Evolutionary conservation across 2,329 filamentous ascomycete genomes (phyloP), one percentile per base, ranked within the genome.

Genomic region (Sporothrix curviconia): DNA sequence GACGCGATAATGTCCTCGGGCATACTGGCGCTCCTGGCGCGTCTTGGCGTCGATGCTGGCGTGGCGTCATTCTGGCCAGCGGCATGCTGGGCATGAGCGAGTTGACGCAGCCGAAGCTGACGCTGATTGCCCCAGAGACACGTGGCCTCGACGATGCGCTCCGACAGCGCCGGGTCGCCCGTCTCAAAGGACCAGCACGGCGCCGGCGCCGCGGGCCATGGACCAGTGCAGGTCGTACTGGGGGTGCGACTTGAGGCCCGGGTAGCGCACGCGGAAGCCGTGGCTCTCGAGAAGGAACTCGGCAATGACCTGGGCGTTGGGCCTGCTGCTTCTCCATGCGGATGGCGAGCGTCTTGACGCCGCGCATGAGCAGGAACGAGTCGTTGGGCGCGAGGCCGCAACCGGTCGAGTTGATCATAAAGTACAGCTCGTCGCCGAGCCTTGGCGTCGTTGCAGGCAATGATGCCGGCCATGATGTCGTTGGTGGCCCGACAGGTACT

Each of bases 61-160:
- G 73, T 99, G 94, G 74, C 92, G n/a, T 97, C 95, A 99, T 99
- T n/a, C 67, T 92, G 91, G 75, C 94, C 99, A 8, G n/a, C n/a
- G 94, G 92, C 92, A 99, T 96, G 76, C 92, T 96, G 73, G n/a
- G n/a, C n/a, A 99, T 99, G 71, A 99, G 77, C 70, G 90, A 95
- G 76, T 99, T 99, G 64, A 99, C 94, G 70, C 94, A 97, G 49
- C 94, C 94, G 70, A 99, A 99, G 68, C 90, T 96, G 59, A 99
- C 94, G 64, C 89, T 95, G 65, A 99, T 99, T n/a, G 34, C 89
- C 91, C 85, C 90, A 99, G 32, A 99, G 78, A 63, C 89, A 84
- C 2, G 94, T 89, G 30, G 89, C 89, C 74, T 97, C 94, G 5
- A 99, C 94, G 66, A 99, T 96, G 39, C 92, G 83, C 75, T 96